Conservation (phyloP, 352 stramenopile species). For the Thalassiosira livingstoniorum region DNA sequence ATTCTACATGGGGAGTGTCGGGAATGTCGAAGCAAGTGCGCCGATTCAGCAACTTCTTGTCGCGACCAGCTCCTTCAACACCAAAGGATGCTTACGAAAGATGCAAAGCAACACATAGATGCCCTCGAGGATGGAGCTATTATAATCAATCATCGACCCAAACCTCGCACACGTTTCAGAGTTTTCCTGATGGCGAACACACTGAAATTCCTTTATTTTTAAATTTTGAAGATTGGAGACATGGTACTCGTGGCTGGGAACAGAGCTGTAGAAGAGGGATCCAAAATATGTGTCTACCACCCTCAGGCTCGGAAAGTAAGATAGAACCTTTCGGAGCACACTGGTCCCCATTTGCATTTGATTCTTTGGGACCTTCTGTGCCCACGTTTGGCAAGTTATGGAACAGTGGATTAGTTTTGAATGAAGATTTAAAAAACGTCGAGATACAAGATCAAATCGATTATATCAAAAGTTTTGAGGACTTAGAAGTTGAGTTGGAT, state of each 20-base stretch:
- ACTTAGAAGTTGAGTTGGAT: slow-evolving; percentile 60
- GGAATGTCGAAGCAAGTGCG: slow-evolving; percentile 40
- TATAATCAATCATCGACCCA: slow-evolving; percentile 88
- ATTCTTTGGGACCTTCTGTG: slow-evolving; percentile 74
- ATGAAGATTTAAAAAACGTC: slow-evolving; percentile 47
- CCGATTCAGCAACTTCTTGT: slow-evolving; percentile 48
- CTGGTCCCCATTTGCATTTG: slow-evolving; percentile 85
- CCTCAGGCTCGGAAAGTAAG: slow-evolving; percentile 6
- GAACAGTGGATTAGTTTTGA: slow-evolving; percentile 76
- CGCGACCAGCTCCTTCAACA: slow-evolving; percentile 39
- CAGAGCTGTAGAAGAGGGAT: slow-evolving; percentile 55
- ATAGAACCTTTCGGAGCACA: slow-evolving; percentile 67
- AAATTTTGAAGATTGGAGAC: slow-evolving; percentile 96
- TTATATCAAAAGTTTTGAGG: slow-evolving; percentile 59
- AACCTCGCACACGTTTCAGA: slow-evolving; percentile 87
- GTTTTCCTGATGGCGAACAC: slow-evolving; percentile 88
- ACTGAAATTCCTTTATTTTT: slow-evolving; percentile 88
- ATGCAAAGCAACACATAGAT: slow-evolving; percentile 94
- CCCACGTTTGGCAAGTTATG: slow-evolving; percentile 53
- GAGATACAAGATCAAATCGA: slow-evolving; percentile 59
- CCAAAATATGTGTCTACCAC: slow-evolving; percentile 45
- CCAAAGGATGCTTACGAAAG: slow-evolving; percentile 88
- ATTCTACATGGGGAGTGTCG: slow-evolving; percentile 83
- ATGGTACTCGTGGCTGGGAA: slow-evolving; percentile 86
- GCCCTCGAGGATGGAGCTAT: slow-evolving; percentile 87